These are phyloP conservation scores for Triticum monococcum DNA, from an alignment of 176 grass and related monocot genomes.

Conservation along the genomic window DNA sequence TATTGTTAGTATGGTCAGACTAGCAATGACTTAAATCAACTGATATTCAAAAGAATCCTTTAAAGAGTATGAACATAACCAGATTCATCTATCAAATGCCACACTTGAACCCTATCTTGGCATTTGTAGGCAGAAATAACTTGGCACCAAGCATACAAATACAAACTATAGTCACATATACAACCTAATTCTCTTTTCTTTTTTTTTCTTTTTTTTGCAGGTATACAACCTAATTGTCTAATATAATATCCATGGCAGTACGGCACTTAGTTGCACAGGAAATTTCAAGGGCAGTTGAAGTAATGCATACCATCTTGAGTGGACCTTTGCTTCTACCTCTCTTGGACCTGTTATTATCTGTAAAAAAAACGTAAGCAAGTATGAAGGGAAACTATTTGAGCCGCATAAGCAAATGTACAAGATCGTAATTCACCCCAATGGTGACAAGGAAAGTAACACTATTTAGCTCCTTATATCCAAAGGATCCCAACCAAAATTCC, in stretches of 20 bases:
- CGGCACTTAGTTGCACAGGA: neutral
- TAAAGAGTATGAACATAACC: neutral
- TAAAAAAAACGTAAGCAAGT: neutral
- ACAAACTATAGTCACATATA: neutral
- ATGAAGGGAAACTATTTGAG: neutral
- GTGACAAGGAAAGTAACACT: neutral
- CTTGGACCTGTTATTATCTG: neutral
- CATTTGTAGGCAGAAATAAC: neutral
- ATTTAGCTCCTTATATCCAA: neutral
- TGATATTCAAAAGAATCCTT: neutral
- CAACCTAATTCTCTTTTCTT: neutral
- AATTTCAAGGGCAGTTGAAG: neutral
- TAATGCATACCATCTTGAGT: slow-evolving; percentile 41
- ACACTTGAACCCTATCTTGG: neutral
- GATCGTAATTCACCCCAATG: neutral
- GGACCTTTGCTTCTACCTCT: neutral
- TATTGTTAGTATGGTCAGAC: neutral
- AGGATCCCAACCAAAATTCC: neutral
- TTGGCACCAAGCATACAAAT: neutral
- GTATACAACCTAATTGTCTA: neutral
- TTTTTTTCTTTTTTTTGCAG: too few relatives aligned
- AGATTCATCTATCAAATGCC: neutral
- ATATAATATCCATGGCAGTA: neutral
- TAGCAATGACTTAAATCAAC: neutral
- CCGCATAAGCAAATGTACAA: neutral